Evolutionary conservation across 257 asterid genomes (phyloP).

Genomic region (Plantago elongata): DNA sequence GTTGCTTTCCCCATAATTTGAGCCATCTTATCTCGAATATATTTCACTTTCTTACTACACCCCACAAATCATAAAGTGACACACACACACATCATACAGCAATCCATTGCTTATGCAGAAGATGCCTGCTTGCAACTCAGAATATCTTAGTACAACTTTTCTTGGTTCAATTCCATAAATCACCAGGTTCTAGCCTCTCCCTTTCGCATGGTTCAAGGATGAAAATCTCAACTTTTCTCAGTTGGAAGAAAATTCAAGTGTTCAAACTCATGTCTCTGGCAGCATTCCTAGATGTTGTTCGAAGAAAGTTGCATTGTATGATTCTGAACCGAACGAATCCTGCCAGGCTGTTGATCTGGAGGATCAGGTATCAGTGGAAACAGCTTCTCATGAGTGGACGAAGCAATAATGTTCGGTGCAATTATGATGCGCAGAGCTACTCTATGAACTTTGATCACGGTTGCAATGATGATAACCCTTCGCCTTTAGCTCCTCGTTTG

Average conservation of each 20-base stretch:
- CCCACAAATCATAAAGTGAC: conserved; percentile 10
- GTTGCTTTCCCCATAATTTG: background rate
- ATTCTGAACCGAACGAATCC: conserved; percentile 20
- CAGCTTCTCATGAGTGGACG: conserved; percentile 25
- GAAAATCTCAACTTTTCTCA: conserved; percentile 19
- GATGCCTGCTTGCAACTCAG: conserved; percentile 15
- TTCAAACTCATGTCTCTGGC: conserved; percentile 12
- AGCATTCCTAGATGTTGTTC: conserved; percentile 21
- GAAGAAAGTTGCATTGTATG: conserved; percentile 7
- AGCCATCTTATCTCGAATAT: background rate
- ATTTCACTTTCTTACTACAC: background rate
- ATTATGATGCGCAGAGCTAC: conserved; percentile 50
- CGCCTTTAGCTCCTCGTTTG: conserved; percentile 41
- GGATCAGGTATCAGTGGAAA: conserved; percentile 34
- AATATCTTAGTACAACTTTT: conserved; percentile 12
- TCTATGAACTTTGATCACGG: conserved; percentile 56
- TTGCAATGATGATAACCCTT: conserved; percentile 27
- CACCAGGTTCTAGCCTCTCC: conserved; percentile 5
- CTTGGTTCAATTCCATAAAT: background rate
- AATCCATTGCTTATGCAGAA: background rate
- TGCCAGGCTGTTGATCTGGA: conserved; percentile 28
- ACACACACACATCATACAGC: background rate
- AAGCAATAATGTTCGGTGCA: conserved; percentile 27
- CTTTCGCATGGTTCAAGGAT: conserved; percentile 12
- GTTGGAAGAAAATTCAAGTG: conserved; percentile 24